phyloP scores from a whole-genome alignment of 352 stramenopile species.

The Globisporangium uncinulatum region DNA sequence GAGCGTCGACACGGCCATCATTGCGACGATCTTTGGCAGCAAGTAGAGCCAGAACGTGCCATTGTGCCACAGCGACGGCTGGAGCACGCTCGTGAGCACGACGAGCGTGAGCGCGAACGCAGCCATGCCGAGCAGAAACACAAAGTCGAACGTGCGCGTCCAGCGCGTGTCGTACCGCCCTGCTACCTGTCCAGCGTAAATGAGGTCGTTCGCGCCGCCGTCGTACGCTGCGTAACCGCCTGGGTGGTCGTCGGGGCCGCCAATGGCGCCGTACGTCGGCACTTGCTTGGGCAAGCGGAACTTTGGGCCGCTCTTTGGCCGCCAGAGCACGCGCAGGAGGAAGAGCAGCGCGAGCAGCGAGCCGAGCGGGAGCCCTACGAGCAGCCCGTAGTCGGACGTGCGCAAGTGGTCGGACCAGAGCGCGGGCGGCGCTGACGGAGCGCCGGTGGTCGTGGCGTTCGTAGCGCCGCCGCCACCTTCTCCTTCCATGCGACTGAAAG shows the following conservation, averaged over 20 bases:
- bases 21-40: conserved; percentile 70
- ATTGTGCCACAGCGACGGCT: conserved; percentile 59
- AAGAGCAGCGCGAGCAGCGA: conserved; percentile 51
- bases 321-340: conserved; percentile 71
- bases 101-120: conserved; percentile 40
- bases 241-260: conserved; percentile 36
- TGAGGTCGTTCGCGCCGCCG: conserved; percentile 74
- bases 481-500: too few species aligned
- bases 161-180: conserved; percentile 80
- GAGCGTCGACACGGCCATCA: conserved; percentile 76
- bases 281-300: conserved; percentile 77
- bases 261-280: conserved; percentile 71
- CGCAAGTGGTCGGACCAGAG: conserved; percentile 64
- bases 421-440: conserved; percentile 9
- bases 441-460: background rate
- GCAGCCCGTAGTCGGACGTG: conserved; percentile 52
- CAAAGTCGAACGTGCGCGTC: conserved; percentile 81
- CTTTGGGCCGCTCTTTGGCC: conserved; percentile 60
- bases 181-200: conserved; percentile 74
- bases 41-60: conserved; percentile 77
- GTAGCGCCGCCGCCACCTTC: background rate
- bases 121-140: conserved; percentile 66
- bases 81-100: conserved; percentile 45
- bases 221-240: conserved; percentile 62
- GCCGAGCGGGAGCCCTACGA: conserved; percentile 57